Evolutionary conservation across 2,329 filamentous ascomycete species (phyloP), one percentile per base, ranked within the genome.

Genomic region (Phoma herbarum): DNA sequence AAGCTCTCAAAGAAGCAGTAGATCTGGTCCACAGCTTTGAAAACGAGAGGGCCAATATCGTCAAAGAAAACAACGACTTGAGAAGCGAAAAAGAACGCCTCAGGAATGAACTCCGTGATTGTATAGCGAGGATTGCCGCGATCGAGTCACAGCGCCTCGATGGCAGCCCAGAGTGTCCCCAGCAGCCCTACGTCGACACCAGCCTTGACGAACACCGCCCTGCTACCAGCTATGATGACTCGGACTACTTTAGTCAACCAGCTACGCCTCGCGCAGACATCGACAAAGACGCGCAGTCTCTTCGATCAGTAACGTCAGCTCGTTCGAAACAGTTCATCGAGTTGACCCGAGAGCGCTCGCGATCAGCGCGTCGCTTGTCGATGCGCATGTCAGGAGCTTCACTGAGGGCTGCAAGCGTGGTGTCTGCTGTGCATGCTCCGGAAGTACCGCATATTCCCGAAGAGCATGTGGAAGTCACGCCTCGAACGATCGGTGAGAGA

Each of bases 241-340:
- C 75, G 18, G 75, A 77, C 44, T 77, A 77, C 52, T 77, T 74
- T 59, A 76, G 74, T 46, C 74, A 76, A 54, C 70, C 73, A 41
- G 66, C 59, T 8, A 76, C 73, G 23, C 75, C 74, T 35, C 68
- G 52, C 5, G 47, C 31, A 37, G 51, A 48, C 9, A 3, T 26
- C 16, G 51, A 52, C 20, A 33, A 20, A 28, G 52, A 55, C 9
- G 25, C 25, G 5, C 25, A 50, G 6, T 55, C 57, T 18, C 35
- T 60, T 14, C 51, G 42, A 8, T 55, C 57, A 10, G 37, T 64
- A 1, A 66, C 67, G 10, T 71, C 71, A 4, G 68, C 70, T 43
- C 70, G 67, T n/a, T 73, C 73, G 11, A 71, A 59, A 60, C 70
- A 70, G 16, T 73, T 76, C 43, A 63, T 71, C 3, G 65, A 72